Conservation (phyloP, 2,329 filamentous ascomycete species). For the Zymoseptoria tritici region DNA sequence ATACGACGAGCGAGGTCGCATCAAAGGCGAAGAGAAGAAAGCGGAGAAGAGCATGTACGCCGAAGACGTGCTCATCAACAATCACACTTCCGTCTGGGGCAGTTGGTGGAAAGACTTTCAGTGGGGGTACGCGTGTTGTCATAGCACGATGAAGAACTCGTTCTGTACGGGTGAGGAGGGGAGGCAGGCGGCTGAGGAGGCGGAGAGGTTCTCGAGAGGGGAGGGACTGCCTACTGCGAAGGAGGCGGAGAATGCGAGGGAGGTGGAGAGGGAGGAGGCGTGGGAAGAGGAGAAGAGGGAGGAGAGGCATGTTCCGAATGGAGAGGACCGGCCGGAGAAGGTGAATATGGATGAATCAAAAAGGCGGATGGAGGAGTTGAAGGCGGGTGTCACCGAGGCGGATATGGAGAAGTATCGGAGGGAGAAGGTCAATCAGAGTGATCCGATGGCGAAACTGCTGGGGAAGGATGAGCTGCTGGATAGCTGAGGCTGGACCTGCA, state of each 20-base stretch:
- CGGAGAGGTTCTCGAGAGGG: constrained; percentile 53
- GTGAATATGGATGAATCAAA: constrained; percentile 48
- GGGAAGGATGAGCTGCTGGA: constrained; percentile 62
- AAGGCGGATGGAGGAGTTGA: constrained; percentile 70
- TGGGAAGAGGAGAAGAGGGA: constrained; percentile 36
- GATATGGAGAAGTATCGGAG: constrained; percentile 80
- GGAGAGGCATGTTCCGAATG: constrained; percentile 39
- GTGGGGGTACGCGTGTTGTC: constrained; percentile 96
- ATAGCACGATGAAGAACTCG: constrained; percentile 88
- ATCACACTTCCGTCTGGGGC: constrained; percentile 88
- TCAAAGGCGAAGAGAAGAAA: constrained; percentile 78
- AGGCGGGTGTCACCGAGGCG: constrained; percentile 68
- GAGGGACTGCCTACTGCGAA: constrained; percentile 32
- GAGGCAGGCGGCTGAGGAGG: constrained; percentile 69
- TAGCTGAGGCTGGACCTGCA: not conserved
- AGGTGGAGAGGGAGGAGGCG: constrained; percentile 35
- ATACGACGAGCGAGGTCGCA: constrained; percentile 81
- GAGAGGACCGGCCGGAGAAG: constrained; percentile 35
- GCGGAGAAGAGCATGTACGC: constrained; percentile 81
- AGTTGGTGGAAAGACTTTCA: constrained; percentile 95
- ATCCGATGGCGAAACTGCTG: constrained; percentile 79
- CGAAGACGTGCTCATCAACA: constrained; percentile 81
- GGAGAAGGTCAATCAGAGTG: constrained; percentile 64
- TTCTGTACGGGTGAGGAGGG: constrained; percentile 94
- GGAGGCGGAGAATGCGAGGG: constrained; percentile 19